A percentile compares a stretch with the other conserved stretches of the same genome.
phyloP scores from a whole-genome alignment of 2,329 filamentous ascomycete genomes.

The Rhynchosporium secalis region DNA sequence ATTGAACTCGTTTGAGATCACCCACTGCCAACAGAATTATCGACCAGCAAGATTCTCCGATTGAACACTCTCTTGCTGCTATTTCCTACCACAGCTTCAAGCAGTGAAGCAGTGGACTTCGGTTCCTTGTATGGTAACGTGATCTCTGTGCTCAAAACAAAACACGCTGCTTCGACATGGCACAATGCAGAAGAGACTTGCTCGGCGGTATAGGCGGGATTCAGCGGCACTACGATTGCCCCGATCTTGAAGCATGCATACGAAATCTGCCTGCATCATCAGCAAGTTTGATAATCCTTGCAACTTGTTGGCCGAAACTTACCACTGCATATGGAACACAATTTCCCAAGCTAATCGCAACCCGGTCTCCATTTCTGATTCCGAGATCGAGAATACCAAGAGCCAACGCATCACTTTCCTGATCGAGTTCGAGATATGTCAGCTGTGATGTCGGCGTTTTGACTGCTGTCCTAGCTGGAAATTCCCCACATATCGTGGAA shows the following conservation, averaged over 20 bases:
- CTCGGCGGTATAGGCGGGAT: constrained; percentile 76
- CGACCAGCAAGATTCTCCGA: neutral
- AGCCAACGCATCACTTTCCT: constrained; percentile 61
- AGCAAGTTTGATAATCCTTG: neutral
- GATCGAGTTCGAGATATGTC: constrained; percentile 65
- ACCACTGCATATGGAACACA: constrained; percentile 36
- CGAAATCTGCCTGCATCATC: neutral
- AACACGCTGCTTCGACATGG: constrained; percentile 50
- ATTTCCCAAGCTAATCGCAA: constrained; percentile 32
- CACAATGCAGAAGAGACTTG: constrained; percentile 71
- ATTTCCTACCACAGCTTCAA: constrained; percentile 50
- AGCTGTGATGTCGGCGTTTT: constrained; percentile 65
- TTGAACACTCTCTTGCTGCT: neutral
- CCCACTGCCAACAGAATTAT: constrained; percentile 11
- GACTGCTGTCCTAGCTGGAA: constrained; percentile 6
- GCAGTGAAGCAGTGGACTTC: constrained; percentile 73
- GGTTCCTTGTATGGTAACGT: constrained; percentile 42
- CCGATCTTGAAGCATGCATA: constrained; percentile 47
- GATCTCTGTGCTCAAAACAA: constrained; percentile 12
- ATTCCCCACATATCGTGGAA: neutral
- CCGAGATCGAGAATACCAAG: constrained; percentile 58
- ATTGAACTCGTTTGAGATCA: neutral
- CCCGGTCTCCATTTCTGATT: constrained; percentile 26
- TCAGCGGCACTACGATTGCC: constrained; percentile 72
- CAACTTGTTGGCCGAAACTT: constrained; percentile 25